Evolutionary conservation across 2,329 filamentous ascomycete genomes (phyloP).

Genomic region (Colletotrichum sp.): DNA sequence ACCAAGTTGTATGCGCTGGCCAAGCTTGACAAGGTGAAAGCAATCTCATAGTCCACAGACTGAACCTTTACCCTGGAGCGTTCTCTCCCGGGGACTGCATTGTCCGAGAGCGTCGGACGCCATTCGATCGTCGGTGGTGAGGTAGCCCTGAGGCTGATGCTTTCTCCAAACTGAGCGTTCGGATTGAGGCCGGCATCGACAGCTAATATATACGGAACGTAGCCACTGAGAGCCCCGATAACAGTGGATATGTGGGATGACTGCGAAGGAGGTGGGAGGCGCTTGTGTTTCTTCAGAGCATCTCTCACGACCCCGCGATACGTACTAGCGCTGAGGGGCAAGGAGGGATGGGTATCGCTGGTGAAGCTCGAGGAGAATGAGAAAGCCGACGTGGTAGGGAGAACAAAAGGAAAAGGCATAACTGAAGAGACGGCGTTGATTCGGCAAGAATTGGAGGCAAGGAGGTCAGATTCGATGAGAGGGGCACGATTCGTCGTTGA

Average conservation of each 20-base stretch:
- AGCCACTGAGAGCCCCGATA: constrained; percentile 72
- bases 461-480: background rate
- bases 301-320: constrained; percentile 84
- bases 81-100: constrained; percentile 68
- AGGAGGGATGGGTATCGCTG: constrained; percentile 85
- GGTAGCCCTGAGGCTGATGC: constrained; percentile 70
- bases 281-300: constrained; percentile 87
- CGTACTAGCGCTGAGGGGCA: constrained; percentile 82
- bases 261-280: constrained; percentile 75
- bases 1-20: constrained; percentile 76
- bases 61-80: constrained; percentile 70
- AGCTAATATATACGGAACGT: constrained; percentile 83
- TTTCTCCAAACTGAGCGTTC: constrained; percentile 57
- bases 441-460: background rate
- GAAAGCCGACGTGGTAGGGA: constrained; percentile 89
- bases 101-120: constrained; percentile 78
- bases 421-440: constrained; percentile 23
- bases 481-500: background rate
- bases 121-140: constrained; percentile 74
- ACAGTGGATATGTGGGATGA: constrained; percentile 73
- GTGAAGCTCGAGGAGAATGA: constrained; percentile 79
- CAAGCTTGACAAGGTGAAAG: constrained; percentile 78
- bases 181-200: constrained; percentile 75
- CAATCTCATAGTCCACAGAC: constrained; percentile 82
- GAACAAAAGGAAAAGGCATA: constrained; percentile 89